Conservation (phyloP, 129 eudicot species). For the Pittosporum tobira region DNA sequence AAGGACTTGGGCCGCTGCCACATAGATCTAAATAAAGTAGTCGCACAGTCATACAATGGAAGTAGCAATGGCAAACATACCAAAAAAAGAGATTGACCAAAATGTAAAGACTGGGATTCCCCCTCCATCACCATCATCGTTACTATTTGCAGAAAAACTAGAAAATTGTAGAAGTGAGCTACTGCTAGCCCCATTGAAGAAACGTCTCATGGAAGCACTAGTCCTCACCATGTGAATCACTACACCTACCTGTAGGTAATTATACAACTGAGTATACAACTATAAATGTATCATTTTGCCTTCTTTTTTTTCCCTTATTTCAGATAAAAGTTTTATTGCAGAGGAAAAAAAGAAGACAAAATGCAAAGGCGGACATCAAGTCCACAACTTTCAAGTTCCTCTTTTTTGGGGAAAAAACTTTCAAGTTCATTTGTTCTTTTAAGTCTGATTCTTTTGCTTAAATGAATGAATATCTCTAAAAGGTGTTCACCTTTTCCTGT, state of each 20-base stretch:
- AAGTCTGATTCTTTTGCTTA: neutral
- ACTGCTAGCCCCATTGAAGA: constrained; percentile 34
- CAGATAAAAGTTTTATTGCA: too few relatives aligned
- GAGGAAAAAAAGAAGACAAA: neutral
- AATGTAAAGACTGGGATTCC: constrained; percentile 63
- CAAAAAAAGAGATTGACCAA: constrained; percentile 59
- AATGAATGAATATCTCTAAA: neutral
- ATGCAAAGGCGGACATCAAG: neutral
- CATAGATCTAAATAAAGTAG: neutral
- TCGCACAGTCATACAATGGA: neutral
- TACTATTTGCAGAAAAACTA: constrained; percentile 22
- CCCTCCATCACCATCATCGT: constrained; percentile 82
- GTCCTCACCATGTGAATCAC: constrained; percentile 47
- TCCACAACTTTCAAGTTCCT: neutral
- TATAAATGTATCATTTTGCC: neutral
- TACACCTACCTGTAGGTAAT: constrained; percentile 47
- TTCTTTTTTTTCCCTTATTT: neutral
- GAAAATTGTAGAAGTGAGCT: constrained; percentile 63
- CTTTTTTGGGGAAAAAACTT: neutral
- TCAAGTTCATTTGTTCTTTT: neutral
- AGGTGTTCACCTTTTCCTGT: neutral
- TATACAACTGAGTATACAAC: constrained; percentile 3
- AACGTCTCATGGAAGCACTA: constrained; percentile 64
- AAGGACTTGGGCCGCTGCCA: too few relatives aligned
- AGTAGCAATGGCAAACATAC: constrained; percentile 31